phyloP scores from a whole-genome alignment of 2,329 filamentous ascomycete genomes.

The Ophiostoma triangulosporum region DNA sequence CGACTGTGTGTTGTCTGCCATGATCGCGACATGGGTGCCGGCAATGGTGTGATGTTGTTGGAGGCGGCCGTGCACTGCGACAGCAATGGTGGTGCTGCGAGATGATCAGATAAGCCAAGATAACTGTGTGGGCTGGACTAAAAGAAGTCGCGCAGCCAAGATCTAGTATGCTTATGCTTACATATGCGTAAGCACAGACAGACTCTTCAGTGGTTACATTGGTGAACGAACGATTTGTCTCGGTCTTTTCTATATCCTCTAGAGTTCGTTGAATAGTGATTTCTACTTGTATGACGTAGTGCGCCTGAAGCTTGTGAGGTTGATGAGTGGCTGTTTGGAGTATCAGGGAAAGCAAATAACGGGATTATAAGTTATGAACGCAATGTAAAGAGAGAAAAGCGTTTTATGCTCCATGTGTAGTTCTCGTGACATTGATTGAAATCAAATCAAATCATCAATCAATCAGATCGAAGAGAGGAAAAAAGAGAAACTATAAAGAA shows the following conservation, averaged over 20 bases:
- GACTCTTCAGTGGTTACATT: background rate
- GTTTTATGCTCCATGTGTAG: no score
- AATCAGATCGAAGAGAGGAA: no score
- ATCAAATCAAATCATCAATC: no score
- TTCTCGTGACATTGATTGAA: no score
- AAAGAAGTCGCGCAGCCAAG: background rate
- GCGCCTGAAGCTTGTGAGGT: background rate
- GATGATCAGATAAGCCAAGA: conserved; percentile 1
- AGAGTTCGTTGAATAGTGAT: background rate
- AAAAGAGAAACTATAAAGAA: no score
- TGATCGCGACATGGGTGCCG: background rate
- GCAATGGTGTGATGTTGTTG: background rate
- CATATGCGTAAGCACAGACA: background rate
- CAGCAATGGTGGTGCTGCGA: background rate
- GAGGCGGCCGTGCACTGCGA: background rate
- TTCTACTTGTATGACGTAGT: background rate
- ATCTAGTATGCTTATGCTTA: no score
- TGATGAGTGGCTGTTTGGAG: background rate
- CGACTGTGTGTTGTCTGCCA: background rate
- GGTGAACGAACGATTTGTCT: background rate
- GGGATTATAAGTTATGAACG: no score
- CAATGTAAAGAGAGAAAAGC: no score
- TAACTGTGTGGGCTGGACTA: background rate
- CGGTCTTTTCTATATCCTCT: background rate
- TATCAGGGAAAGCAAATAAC: no score